Conservation (phyloP, 2,329 filamentous ascomycete genomes). For the Akanthomyces lecanii region DNA sequence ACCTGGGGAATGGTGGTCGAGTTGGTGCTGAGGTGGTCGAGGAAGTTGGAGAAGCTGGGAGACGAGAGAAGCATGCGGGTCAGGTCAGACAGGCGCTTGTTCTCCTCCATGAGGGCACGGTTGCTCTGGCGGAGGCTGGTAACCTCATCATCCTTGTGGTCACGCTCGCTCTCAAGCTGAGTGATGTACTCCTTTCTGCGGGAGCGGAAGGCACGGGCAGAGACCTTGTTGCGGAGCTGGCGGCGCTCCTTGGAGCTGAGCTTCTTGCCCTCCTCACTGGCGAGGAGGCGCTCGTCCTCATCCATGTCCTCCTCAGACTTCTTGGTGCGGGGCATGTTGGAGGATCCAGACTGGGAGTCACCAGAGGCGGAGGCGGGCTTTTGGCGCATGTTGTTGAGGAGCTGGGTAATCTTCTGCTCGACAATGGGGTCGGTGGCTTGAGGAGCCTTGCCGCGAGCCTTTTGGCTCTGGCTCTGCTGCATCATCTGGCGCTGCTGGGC, state of each 20-base stretch:
- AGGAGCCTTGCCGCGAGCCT: constrained; percentile 46
- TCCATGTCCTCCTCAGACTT: constrained; percentile 99
- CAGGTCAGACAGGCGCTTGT: constrained; percentile 71
- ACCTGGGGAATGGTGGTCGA: constrained; percentile 42
- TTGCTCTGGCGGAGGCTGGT: constrained; percentile 79
- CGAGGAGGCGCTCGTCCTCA: constrained; percentile 86
- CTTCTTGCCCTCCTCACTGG: constrained; percentile 98
- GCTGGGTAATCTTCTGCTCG: constrained; percentile 90
- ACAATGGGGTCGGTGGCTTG: constrained; percentile 64
- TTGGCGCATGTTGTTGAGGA: constrained; percentile 87
- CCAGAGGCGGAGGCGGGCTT: constrained; percentile 55
- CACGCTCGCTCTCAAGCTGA: constrained; percentile 87
- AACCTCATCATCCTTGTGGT: constrained; percentile 76
- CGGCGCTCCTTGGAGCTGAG: constrained; percentile 96
- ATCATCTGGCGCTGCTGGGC: constrained; percentile 64
- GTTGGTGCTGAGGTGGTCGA: constrained; percentile 65
- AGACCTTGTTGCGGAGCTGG: constrained; percentile 98
- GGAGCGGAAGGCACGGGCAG: constrained; percentile 95
- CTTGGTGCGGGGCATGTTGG: constrained; percentile 68
- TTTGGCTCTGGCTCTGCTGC: constrained; percentile 36
- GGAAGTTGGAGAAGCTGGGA: constrained; percentile 75
- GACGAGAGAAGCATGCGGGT: constrained; percentile 79
- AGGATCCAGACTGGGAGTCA: constrained; percentile 43
- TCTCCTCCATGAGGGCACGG: constrained; percentile 76
- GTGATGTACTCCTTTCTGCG: constrained; percentile 97